Percentiles rank a stretch among this genome's conserved stretches.
Evolutionary conservation across 2,329 filamentous ascomycete species (phyloP).

Genomic region (Diplodia corticola): DNA sequence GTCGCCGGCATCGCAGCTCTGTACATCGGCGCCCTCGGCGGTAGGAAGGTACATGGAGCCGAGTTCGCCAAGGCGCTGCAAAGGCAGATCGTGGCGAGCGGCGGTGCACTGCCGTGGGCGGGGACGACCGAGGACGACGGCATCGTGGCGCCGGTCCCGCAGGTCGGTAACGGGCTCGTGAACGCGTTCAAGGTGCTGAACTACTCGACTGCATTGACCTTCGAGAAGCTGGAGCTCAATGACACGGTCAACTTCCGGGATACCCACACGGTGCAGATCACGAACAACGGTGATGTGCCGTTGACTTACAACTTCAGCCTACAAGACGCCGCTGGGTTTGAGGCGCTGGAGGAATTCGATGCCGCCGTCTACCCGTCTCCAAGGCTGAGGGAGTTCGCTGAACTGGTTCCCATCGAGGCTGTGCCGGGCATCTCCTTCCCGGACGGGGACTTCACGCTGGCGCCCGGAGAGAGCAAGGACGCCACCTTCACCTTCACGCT

Average conservation of each 20-base stretch:
- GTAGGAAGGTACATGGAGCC: conserved; percentile 28
- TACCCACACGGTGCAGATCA: conserved; percentile 55
- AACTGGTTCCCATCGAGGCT: not conserved
- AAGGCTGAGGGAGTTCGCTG: conserved; percentile 23
- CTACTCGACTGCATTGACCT: conserved; percentile 54
- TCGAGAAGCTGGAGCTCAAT: conserved; percentile 63
- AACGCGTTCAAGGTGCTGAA: conserved; percentile 62
- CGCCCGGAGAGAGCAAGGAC: conserved; percentile 15
- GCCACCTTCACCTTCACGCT: not conserved
- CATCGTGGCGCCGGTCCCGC: conserved; percentile 51
- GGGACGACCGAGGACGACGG: conserved; percentile 17
- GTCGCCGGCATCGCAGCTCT: conserved; percentile 50
- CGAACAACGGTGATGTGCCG: conserved; percentile 52
- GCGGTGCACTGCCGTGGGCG: conserved; percentile 29
- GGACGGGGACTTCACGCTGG: conserved; percentile 28
- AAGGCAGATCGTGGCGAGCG: conserved; percentile 33
- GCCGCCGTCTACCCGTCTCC: conserved; percentile 28
- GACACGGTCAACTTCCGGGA: conserved; percentile 60
- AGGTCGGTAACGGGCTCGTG: conserved; percentile 62
- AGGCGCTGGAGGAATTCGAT: conserved; percentile 45
- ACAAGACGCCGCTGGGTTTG: conserved; percentile 54
- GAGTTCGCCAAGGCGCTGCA: conserved; percentile 32
- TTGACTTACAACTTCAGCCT: conserved; percentile 57
- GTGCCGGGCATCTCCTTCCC: conserved; percentile 27
- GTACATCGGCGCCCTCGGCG: conserved; percentile 32